Evolutionary conservation across 225 moss, liverwort and hornwort genomes (phyloP).

Genomic region (Straminergon stramineum): DNA sequence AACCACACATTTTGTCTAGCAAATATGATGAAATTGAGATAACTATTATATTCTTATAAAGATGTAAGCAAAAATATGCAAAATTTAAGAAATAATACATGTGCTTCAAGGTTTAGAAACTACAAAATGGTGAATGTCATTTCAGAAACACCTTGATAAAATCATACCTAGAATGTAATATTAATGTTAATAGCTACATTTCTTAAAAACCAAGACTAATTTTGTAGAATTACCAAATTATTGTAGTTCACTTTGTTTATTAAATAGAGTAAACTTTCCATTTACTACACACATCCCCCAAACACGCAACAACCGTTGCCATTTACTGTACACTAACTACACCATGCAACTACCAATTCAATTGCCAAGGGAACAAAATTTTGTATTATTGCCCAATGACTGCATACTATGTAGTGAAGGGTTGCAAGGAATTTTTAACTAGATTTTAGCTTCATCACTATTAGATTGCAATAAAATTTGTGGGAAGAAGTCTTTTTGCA

Average conservation of each 20-base stretch:
- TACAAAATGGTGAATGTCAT: not conserved
- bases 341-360: too few species aligned
- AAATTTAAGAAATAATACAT: not conserved
- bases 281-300: too few species aligned
- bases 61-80: not conserved
- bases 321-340: too few species aligned
- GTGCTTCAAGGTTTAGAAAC: not conserved
- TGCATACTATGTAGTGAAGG: too few species aligned
- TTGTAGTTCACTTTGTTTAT: not conserved
- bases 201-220: not conserved
- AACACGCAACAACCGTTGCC: too few species aligned
- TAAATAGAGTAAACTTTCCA: too few species aligned
- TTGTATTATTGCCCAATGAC: too few species aligned
- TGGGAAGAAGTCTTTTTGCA: too few species aligned
- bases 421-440: too few species aligned
- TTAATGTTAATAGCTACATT: not conserved
- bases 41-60: not conserved
- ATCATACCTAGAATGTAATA: not conserved
- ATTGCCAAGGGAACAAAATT: too few species aligned
- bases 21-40: not conserved
- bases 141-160: not conserved
- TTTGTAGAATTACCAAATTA: not conserved
- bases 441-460: too few species aligned
- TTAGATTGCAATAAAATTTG: too few species aligned
- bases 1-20: accelerated